phyloP scores from a whole-genome alignment of 768 basidiomycete genomes.

The Pleurotus pulmonarius region DNA sequence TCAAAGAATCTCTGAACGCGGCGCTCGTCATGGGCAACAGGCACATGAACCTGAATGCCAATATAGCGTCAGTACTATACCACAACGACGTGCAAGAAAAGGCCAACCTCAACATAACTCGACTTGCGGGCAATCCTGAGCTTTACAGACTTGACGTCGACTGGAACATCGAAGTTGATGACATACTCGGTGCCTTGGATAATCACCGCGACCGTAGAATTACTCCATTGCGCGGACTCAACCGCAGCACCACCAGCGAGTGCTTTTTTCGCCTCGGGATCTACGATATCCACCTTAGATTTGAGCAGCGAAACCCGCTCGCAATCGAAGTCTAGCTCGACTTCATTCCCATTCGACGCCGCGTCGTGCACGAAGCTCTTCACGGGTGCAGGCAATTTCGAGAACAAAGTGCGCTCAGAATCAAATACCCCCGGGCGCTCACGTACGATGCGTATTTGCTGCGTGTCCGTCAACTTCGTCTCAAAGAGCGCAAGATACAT shows the following conservation, averaged over 20 bases:
- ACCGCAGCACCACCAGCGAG: constrained; percentile 19
- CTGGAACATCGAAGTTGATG: constrained; percentile 23
- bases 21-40: constrained; percentile 10
- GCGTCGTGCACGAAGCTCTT: background rate
- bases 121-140: constrained; percentile 53
- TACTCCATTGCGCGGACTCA: constrained; percentile 21
- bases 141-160: constrained; percentile 31
- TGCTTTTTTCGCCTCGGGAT: constrained; percentile 13
- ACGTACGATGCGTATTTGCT: constrained; percentile 26
- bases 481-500: constrained; percentile 21
- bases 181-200: background rate
- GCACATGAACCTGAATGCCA: constrained; percentile 12
- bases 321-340: constrained; percentile 2
- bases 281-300: constrained; percentile 17
- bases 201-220: background rate
- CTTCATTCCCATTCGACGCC: background rate
- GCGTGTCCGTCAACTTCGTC: constrained; percentile 20
- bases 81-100: too few species aligned
- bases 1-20: constrained; percentile 15
- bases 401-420: background rate
- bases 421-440: constrained; percentile 20
- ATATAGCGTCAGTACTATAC: too few species aligned
- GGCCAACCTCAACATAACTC: constrained; percentile 40
- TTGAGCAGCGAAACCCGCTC: constrained; percentile 14
- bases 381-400: background rate